Evolutionary conservation across 2,329 filamentous ascomycete genomes (phyloP), one percentile per base, ranked within the genome.

Genomic region (Fusarium sp.): DNA sequence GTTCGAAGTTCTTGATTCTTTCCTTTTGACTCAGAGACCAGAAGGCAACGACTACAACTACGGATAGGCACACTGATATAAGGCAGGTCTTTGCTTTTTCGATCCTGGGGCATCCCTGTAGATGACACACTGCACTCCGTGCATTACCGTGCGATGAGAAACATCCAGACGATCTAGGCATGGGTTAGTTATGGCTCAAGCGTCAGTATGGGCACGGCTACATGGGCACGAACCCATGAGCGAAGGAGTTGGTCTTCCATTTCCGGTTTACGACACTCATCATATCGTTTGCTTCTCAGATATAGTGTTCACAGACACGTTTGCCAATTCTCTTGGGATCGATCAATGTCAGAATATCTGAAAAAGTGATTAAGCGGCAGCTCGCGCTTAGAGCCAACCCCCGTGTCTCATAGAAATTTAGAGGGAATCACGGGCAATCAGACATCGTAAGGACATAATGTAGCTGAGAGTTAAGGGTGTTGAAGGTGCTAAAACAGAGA

Each of bases 101-200:
- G 57, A 73, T 65, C 54, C 51, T 59, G 57, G 48, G 61, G 63
- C 41, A 70, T 47, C 70, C 70, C 65, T 65, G 65, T 42, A 55
- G 30, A 51, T 70, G 45, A 55, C 60, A 70, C 60, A 68, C 47
- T 39, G 67, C 55, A 44, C 50, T 38, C 42, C 28, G 36, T 47
- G 47, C 55, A 67, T 58, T 54, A 47, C 65, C 38, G 55, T 48
- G 45, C 44, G 45, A 47, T 44, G 56, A 58, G 54, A 65, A 70
- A 55, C 59, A 35, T 38, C 28, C 48, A 71, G 50, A 22, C 24
- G 48, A 48, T 55, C 39, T 38, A 62, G 48, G 42, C 47, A 67
- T 41, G 44, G 51, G 31, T 36, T 24, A 38, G 12, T 18, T 14
- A 28, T 36, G 56, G 51, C 63, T 57, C 38, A 59, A 47, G 44